These are phyloP conservation scores for Nannizziopsis arthrosporioides DNA, from an alignment of 2,329 filamentous ascomycete species.

Conservation along the genomic window DNA sequence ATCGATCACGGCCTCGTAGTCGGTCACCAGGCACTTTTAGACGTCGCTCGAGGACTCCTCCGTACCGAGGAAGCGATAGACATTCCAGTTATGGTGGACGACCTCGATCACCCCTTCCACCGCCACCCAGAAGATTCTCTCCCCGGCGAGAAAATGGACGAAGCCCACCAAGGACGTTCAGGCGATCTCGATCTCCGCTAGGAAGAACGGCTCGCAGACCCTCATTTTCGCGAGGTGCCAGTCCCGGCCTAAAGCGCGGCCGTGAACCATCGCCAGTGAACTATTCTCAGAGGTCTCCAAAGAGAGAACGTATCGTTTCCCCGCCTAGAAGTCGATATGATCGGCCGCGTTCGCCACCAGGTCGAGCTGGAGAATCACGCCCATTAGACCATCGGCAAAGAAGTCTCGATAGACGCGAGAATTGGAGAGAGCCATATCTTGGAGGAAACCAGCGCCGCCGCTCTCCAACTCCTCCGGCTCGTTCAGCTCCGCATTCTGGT, in stretches of 20 bases:
- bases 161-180: constrained; percentile 27
- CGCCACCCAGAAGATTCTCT: constrained; percentile 30
- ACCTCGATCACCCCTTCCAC: constrained; percentile 20
- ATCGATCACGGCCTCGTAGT: constrained; percentile 29
- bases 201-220: constrained; percentile 19
- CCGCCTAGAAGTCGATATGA: constrained; percentile 22
- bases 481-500: constrained; percentile 41
- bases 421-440: constrained; percentile 38
- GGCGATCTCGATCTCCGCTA: constrained; percentile 33
- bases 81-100: constrained; percentile 25
- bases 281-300: constrained; percentile 24
- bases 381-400: constrained; percentile 37
- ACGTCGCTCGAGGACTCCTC: constrained; percentile 34
- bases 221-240: constrained; percentile 24
- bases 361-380: constrained; percentile 26
- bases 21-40: constrained; percentile 33
- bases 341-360: constrained; percentile 37
- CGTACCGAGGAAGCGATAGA: constrained; percentile 27
- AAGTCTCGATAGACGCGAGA: constrained; percentile 42
- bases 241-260: constrained; percentile 25
- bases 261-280: constrained; percentile 28
- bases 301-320: constrained; percentile 26
- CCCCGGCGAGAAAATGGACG: constrained; percentile 30
- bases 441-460: constrained; percentile 43
- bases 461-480: constrained; percentile 41